A percentile compares a stretch with the other conserved stretches of the same genome.
Conservation (phyloP, 2,329 filamentous ascomycete genomes). For the Tolypocladium inflatum region DNA sequence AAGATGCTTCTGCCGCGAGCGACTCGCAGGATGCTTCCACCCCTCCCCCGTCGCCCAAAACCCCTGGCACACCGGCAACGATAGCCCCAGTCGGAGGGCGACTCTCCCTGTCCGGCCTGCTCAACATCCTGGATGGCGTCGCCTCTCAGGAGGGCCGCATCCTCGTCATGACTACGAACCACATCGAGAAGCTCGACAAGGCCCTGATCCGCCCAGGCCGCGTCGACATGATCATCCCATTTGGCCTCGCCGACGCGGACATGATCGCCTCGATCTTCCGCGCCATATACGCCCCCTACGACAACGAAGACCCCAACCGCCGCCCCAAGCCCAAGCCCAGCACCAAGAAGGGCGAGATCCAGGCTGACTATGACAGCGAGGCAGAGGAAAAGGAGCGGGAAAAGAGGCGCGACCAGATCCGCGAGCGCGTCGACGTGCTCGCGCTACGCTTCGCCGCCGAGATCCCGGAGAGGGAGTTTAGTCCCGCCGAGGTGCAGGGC, state of each 20-base stretch:
- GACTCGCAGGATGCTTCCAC: not conserved
- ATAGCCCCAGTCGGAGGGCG: conserved; percentile 14
- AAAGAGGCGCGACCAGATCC: conserved; percentile 22
- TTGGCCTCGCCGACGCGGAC: conserved; percentile 40
- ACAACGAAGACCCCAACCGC: conserved; percentile 15
- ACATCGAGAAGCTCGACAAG: conserved; percentile 50
- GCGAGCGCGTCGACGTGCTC: conserved; percentile 32
- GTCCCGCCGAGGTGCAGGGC: conserved; percentile 52
- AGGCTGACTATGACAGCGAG: conserved; percentile 17
- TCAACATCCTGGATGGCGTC: conserved; percentile 74
- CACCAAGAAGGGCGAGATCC: conserved; percentile 6
- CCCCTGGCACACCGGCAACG: not conserved
- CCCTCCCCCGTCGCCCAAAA: conserved; percentile 6
- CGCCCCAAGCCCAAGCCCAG: not conserved
- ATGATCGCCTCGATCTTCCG: conserved; percentile 48
- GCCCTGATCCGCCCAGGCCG: conserved; percentile 54
- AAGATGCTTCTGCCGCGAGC: conserved; percentile 13
- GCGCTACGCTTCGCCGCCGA: conserved; percentile 37
- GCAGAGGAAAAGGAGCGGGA: conserved; percentile 15
- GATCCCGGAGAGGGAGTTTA: conserved; percentile 47
- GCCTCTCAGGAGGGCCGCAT: conserved; percentile 54
- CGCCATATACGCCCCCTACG: conserved; percentile 47
- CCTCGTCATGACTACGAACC: conserved; percentile 58
- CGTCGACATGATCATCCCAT: conserved; percentile 50
- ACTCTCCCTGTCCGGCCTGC: conserved; percentile 64